Evolutionary conservation across 73 alveolate species (phyloP), one percentile per base, ranked within the genome.

Genomic region (Stentor roeselii): DNA sequence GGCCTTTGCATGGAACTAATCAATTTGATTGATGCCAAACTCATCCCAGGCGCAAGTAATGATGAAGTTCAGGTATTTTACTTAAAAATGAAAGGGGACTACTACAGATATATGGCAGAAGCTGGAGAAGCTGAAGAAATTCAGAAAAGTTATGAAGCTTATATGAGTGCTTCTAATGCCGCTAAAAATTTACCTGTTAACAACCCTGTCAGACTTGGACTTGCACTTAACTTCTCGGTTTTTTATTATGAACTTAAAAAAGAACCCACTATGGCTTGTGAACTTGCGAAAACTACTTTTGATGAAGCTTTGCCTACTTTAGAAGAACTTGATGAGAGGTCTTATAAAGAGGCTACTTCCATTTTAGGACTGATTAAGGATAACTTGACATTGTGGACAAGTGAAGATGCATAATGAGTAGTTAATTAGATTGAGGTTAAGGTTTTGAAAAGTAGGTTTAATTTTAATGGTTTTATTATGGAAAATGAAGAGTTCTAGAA

Each of bases 21-120:
- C 85, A 77, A 84, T 27, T 78, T 92, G 85, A 86, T 94, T 32
- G 90, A 90, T 82, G 76, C 77, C 50, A 75, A 77, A 59, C 67
- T 90, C 58, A 83, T 94, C 59, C 78, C 83, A 76, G 87, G 78
- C 75, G 93, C 90, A 4, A 60, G 82, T 38, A 89, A 84, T 36
- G 95, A 60, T 58, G 96, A 92, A 76, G 78, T 91, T 36, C 91
- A 94, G 83, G 90, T 93, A 36, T 94, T 89, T 91, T 94, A 83
- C 88, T 77, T 87, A 50, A 94, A 94, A 84, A 89, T 94, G 90
- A 93, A 90, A 76, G 98, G 94, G 3, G 98, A 94, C 82, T 92
- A 90, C 59, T 89, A 91, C 86, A 90, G 98, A 85, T 93, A 91
- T 82, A 87, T 93, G 35, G 91, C 93, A 0, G 98, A 93, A 86